Evolutionary conservation across 2,329 filamentous ascomycete species (phyloP), one percentile per base, ranked within the genome.

Genomic region (Calycina marina): DNA sequence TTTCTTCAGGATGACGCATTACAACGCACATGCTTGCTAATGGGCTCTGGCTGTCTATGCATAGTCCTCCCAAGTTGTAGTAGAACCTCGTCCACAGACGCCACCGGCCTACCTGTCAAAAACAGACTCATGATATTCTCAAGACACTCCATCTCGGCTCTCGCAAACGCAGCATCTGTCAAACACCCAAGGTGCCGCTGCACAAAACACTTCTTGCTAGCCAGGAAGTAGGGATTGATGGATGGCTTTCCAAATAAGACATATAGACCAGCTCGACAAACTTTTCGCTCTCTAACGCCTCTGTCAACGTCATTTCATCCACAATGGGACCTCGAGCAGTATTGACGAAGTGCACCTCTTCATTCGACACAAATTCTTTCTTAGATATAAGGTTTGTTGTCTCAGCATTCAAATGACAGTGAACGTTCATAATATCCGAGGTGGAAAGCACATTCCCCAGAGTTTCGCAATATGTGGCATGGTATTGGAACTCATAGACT

Each of bases 381-480:
- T 94, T 94, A 77, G 96, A 93, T 72, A 96, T 96, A 42, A 98
- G 62, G 48, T 88, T 88, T 41, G 75, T 72, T 18, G 90, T 98
- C 73, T 92, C 93, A 72, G 96, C 88, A 69, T 98, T 90, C 43
- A 98, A 74, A 33, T 90, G 90, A 72, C 86, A 94, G 77, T 98
- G 96, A 68, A 98, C 96, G 56, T 90, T 96, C 61, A 98, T 88
- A 41, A 96, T 72, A 50, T 96, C 90, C 59, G 88, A 96, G 69
- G 93, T 84, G 24, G 72, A 69, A 41, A 98, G 63, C 74, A 98
- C 78, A 60, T 96, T 88, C 69, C 94, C 86, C 52, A 98, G 76
- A 52, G 57, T 71, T 30, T 88, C 79, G 39, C 25, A 34, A 22
- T 28, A 28, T 11, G 31, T 34, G 8, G 16, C 31, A 18, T 20